These are phyloP conservation scores for Teratosphaeria destructans DNA, from an alignment of 2,329 filamentous ascomycete genomes.

Conservation along the genomic window DNA sequence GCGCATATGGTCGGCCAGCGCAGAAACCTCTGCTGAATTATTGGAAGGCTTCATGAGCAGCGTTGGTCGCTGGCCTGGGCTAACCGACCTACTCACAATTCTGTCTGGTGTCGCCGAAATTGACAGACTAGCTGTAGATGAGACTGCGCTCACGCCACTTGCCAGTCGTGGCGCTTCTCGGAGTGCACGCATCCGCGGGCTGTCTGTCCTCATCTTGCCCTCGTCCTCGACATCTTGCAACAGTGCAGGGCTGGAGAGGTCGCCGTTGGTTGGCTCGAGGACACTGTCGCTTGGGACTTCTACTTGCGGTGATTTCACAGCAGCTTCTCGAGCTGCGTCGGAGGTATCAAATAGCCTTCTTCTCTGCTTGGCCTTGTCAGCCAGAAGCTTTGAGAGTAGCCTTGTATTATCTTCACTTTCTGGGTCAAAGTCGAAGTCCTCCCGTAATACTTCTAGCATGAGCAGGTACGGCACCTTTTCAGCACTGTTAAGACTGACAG, in stretches of 20 bases:
- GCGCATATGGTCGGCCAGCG: slow-evolving; percentile 76
- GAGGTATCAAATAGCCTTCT: slow-evolving; percentile 44
- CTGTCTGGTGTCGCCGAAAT: slow-evolving; percentile 62
- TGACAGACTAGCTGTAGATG: slow-evolving; percentile 49
- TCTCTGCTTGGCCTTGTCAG: slow-evolving; percentile 50
- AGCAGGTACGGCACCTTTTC: slow-evolving; percentile 77
- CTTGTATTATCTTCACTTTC: slow-evolving; percentile 61
- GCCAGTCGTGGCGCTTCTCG: slow-evolving; percentile 44
- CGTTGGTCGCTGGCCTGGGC: slow-evolving; percentile 56
- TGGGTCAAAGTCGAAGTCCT: slow-evolving; percentile 76
- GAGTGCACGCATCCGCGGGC: slow-evolving; percentile 9
- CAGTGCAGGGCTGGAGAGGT: slow-evolving; percentile 63
- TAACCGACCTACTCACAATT: slow-evolving; percentile 57
- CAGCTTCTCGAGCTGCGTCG: slow-evolving; percentile 47
- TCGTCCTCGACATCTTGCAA: slow-evolving; percentile 47
- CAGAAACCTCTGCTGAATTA: slow-evolving; percentile 72
- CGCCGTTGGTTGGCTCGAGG: slow-evolving; percentile 71
- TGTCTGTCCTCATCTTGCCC: slow-evolving; percentile 29
- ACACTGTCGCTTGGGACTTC: slow-evolving; percentile 56
- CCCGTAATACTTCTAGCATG: slow-evolving; percentile 72
- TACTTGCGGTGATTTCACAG: slow-evolving; percentile 32
- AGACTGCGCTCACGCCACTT: slow-evolving; percentile 51
- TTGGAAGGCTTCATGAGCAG: slow-evolving; percentile 42
- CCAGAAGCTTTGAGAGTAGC: slow-evolving; percentile 53
- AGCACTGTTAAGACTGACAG: slow-evolving; percentile 75